Evolutionary conservation across 2,329 filamentous ascomycete species (phyloP), one percentile per base, ranked within the genome.

Genomic region (Nakataea oryzae): DNA sequence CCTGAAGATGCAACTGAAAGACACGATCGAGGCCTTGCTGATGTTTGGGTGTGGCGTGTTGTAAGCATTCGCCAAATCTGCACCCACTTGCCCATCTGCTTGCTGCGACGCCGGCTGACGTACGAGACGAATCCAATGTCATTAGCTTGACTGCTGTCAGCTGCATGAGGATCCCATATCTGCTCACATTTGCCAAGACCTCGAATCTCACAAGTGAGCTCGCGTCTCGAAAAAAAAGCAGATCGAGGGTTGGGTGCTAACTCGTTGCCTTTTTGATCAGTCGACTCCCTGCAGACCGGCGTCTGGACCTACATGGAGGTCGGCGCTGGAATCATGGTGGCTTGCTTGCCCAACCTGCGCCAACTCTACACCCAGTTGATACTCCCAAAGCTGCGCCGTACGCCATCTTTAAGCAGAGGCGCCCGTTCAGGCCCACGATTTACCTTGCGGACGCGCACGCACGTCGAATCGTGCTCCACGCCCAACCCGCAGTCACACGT

Each of bases 41-140:
- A 60, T 60, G 59, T 60, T 60, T 55, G 59, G 59, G 13, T 60
- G 47, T 60, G 59, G 59, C 32, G n/a, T 60, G 21, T 54, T 54
- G 59, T 60, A 24, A 55, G 59, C 9, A 29, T 3, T 8, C 26
- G 7, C n/a, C 27, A n/a, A n/a, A 9, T 34, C 17, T 58, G 14
- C 26, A 12, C 34, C 11, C 50, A 11, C 24, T 59, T 29, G 3
- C 30, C 32, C 30, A 14, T 8, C 54, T 12, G 54, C 9, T 8
- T 32, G 32, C 34, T 2, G 29, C 30, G 14, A 30, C 4, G 29
- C 21, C 28, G 17, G 55, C 57, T 27, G 26, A 59, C 57, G 3
- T 8, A 12, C 4, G 9, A 13, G n/a, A 50, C 21, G 3, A 50
- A 8, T n/a, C 8, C 26, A 3, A 30, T 14, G 1, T 8, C 3